These are phyloP conservation scores for Cyanodermella asteris DNA, from an alignment of 2,329 filamentous ascomycete species.

Conservation along the genomic window DNA sequence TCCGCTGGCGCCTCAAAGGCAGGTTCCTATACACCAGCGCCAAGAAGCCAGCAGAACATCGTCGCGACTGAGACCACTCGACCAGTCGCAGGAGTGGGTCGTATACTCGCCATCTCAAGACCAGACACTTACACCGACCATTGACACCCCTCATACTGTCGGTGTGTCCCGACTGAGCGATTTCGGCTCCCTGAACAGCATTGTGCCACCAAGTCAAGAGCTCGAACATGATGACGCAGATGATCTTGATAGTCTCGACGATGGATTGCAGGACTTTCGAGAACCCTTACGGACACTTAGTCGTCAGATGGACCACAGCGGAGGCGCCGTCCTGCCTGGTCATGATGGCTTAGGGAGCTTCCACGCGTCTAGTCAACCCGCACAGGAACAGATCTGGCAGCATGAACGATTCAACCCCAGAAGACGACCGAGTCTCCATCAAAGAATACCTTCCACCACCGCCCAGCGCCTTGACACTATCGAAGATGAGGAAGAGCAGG, in stretches of 20 bases:
- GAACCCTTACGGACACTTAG: slow-evolving; percentile 27
- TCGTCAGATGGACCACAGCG: slow-evolving; percentile 29
- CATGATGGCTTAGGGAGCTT: slow-evolving; percentile 90
- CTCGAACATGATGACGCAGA: slow-evolving; percentile 33
- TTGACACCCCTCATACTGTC: slow-evolving; percentile 41
- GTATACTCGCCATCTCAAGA: slow-evolving; percentile 63
- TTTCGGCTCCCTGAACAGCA: slow-evolving; percentile 54
- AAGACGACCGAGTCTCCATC: slow-evolving; percentile 27
- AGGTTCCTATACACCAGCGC: slow-evolving; percentile 20
- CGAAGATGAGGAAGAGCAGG: slow-evolving; percentile 28
- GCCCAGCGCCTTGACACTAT: slow-evolving; percentile 34
- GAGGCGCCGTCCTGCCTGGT: slow-evolving; percentile 55
- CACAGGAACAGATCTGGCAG: slow-evolving; percentile 72
- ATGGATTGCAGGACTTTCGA: slow-evolving; percentile 73
- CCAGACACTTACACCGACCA: slow-evolving; percentile 39
- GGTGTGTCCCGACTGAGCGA: slow-evolving; percentile 58
- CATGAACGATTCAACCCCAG: slow-evolving; percentile 70
- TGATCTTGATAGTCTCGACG: slow-evolving; percentile 82
- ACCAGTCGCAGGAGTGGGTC: slow-evolving; percentile 83
- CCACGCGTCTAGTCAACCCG: slow-evolving; percentile 34
- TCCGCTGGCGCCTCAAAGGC: slow-evolving; percentile 28
- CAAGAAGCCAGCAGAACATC: slow-evolving; percentile 1
- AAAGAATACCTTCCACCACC: slow-evolving; percentile 32
- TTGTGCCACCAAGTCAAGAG: slow-evolving; percentile 36
- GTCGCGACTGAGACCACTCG: slow-evolving; percentile 22